A percentile compares a stretch with the other conserved stretches of the same genome.
These are phyloP conservation scores for Coemansia sp. DNA, from an alignment of 192 early-diverging fungal genomes.

Conservation along the genomic window DNA sequence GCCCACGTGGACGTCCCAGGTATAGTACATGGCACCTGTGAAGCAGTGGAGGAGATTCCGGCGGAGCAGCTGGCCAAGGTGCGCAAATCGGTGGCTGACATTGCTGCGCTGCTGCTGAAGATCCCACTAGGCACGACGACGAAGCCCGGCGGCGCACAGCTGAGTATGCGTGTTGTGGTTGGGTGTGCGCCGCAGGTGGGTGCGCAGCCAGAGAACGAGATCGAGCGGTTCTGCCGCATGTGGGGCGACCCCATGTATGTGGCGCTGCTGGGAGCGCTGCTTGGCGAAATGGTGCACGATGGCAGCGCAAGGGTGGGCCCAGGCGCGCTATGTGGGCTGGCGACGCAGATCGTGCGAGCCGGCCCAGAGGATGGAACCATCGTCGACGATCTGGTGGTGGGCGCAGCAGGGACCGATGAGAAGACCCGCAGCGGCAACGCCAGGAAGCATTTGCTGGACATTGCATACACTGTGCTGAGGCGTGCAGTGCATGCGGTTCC, in stretches of 20 bases:
- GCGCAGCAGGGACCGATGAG: constrained; percentile 8
- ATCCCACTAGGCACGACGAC: constrained; percentile 25
- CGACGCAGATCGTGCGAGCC: constrained; percentile 7
- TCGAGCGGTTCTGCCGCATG: constrained; percentile 39
- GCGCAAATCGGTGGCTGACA: constrained; percentile 22
- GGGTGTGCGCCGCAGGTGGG: constrained; percentile 17
- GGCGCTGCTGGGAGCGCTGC: constrained; percentile 19
- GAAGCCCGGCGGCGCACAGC: background rate
- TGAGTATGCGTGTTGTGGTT: constrained; percentile 1
- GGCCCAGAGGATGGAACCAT: background rate
- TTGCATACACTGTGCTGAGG: constrained; percentile 13
- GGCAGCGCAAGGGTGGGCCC: constrained; percentile 3
- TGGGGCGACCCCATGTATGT: constrained; percentile 38
- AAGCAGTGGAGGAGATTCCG: background rate
- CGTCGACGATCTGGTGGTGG: constrained; percentile 7
- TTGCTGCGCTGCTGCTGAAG: constrained; percentile 20
- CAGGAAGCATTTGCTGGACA: constrained; percentile 19
- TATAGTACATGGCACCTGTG: background rate
- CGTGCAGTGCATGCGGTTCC: constrained; percentile 9
- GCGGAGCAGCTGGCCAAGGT: constrained; percentile 15
- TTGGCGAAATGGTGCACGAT: constrained; percentile 20
- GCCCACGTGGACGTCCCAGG: constrained; percentile 19
- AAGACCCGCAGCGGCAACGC: constrained; percentile 23
- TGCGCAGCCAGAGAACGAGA: constrained; percentile 20
- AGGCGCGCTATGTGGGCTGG: constrained; percentile 13